Evolutionary conservation across 805 yeast genomes (phyloP).

Genomic region (Ogataea zsoltii): DNA sequence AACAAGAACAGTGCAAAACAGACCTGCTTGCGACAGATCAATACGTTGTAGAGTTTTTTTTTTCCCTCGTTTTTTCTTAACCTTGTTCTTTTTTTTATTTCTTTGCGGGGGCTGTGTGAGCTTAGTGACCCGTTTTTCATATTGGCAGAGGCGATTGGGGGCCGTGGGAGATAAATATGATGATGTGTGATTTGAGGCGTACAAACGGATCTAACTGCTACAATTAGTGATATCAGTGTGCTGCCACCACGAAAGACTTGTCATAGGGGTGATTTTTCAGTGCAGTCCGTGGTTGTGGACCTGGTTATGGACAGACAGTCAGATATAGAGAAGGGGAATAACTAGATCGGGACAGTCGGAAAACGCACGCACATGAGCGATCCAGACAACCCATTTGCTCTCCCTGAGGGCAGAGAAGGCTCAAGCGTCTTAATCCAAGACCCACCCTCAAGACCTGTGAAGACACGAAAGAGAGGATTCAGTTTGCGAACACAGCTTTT

Average conservation of each 20-base stretch:
- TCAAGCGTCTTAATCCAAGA: slow-evolving; percentile 4
- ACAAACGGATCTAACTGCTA: neutral
- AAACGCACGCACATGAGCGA: neutral
- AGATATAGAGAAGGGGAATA: too few relatives aligned
- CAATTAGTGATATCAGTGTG: neutral
- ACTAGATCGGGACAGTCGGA: too few relatives aligned
- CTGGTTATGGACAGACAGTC: too few relatives aligned
- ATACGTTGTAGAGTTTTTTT: neutral
- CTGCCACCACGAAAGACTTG: neutral
- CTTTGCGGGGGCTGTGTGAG: slow-evolving; percentile 3
- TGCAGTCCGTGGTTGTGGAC: too few relatives aligned
- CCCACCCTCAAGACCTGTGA: slow-evolving; percentile 28
- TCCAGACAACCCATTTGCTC: slow-evolving; percentile 1
- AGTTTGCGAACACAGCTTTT: slow-evolving; percentile 67
- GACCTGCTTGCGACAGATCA: too few relatives aligned
- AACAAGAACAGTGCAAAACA: too few relatives aligned
- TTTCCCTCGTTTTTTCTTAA: neutral
- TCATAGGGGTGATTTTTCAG: neutral
- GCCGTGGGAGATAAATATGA: neutral
- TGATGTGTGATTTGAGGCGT: slow-evolving; percentile 3
- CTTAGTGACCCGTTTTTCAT: neutral
- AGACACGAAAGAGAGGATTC: slow-evolving; percentile 59
- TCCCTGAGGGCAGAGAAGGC: neutral
- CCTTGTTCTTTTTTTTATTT: too few relatives aligned
- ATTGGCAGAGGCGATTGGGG: slow-evolving; percentile 1